A percentile compares a stretch with the other conserved stretches of the same genome.
phyloP scores from a whole-genome alignment of 169 alveolate species.

The Blepharisma undulans region DNA sequence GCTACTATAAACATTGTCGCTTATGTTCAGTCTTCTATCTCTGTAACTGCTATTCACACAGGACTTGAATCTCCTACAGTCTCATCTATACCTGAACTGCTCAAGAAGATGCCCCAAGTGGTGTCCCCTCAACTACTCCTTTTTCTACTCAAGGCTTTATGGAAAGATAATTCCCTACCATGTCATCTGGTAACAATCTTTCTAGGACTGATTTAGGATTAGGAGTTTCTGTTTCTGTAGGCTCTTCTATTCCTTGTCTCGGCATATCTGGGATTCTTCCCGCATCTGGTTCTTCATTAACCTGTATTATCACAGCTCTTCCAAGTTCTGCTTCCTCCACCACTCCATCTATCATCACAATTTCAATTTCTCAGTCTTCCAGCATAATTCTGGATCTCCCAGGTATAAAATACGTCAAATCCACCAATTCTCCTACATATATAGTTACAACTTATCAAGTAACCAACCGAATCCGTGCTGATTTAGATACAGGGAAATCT shows the following conservation, averaged over 20 bases:
- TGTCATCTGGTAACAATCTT: neutral
- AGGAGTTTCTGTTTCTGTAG: neutral
- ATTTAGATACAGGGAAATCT: conserved; percentile 6
- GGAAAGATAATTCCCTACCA: conserved; percentile 6
- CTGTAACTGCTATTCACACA: neutral
- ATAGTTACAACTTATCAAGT: neutral
- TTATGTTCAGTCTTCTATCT: neutral
- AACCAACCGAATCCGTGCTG: neutral
- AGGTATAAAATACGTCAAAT: neutral
- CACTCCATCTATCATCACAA: neutral
- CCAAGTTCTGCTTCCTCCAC: neutral
- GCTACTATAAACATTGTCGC: neutral
- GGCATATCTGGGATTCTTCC: conserved; percentile 8
- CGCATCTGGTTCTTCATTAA: neutral
- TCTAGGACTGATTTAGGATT: neutral
- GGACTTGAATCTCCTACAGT: neutral
- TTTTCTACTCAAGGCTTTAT: neutral
- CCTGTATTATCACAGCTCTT: neutral
- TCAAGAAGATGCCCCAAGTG: neutral
- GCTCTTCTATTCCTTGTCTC: neutral
- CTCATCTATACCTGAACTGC: neutral
- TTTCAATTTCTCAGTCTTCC: neutral
- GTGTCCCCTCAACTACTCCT: neutral
- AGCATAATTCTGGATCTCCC: neutral
- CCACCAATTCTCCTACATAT: neutral